Percentiles rank a stretch among this genome's conserved stretches.
These are phyloP conservation scores for Cnidoscolus chayamansa DNA, from an alignment of 441 rosid genomes.

Conservation along the genomic window DNA sequence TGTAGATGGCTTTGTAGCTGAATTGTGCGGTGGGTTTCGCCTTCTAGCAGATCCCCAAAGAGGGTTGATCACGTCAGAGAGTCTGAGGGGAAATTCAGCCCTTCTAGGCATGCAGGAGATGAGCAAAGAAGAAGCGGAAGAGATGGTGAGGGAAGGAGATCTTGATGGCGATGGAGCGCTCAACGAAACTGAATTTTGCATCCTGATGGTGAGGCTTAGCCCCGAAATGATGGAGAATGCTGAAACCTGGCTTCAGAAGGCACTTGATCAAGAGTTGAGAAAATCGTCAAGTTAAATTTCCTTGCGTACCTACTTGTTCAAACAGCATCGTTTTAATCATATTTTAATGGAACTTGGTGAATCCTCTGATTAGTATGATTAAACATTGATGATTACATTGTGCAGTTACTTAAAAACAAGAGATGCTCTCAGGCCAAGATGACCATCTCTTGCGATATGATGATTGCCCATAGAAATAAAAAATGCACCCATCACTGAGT, in stretches of 20 bases:
- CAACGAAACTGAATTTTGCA: constrained; percentile 70
- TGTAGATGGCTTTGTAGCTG: constrained; percentile 66
- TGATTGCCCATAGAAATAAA: no score
- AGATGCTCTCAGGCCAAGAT: no score
- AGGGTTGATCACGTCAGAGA: constrained; percentile 62
- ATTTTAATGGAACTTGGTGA: background rate
- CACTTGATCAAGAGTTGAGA: constrained; percentile 47
- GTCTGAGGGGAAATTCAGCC: constrained; percentile 62
- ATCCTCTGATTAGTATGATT: no score
- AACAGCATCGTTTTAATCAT: background rate
- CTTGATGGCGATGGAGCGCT: constrained; percentile 81
- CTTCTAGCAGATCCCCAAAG: constrained; percentile 59
- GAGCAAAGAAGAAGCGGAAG: constrained; percentile 62
- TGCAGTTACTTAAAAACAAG: no score
- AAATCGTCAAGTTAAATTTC: constrained; percentile 21
- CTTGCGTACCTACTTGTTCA: background rate
- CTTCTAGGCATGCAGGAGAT: constrained; percentile 72
- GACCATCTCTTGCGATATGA: no score
- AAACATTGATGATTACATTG: no score
- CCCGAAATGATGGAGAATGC: constrained; percentile 85
- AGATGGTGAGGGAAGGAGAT: constrained; percentile 83
- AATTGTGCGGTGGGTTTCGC: constrained; percentile 69
- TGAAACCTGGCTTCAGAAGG: constrained; percentile 66
- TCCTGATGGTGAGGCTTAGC: constrained; percentile 87
- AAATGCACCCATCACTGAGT: no score